These are phyloP conservation scores for Juglanconis sp. DNA, from an alignment of 2,329 filamentous ascomycete species.

Conservation along the genomic window DNA sequence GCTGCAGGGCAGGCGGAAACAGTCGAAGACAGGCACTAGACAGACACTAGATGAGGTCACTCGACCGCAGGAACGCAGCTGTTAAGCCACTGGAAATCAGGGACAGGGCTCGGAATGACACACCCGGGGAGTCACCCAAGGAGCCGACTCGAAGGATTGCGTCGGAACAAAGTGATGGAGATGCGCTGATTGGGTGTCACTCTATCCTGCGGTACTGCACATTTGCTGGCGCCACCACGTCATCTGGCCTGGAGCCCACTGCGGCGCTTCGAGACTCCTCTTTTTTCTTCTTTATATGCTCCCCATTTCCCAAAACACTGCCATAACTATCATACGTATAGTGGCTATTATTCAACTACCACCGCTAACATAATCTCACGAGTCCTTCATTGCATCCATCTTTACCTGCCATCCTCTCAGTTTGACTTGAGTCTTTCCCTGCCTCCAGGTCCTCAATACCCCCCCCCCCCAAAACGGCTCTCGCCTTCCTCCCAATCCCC, in stretches of 20 bases:
- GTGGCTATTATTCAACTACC: not conserved
- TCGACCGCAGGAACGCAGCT: not conserved
- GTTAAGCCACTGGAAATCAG: not conserved
- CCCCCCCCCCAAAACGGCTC: conserved; percentile 37
- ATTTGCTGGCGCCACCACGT: not conserved
- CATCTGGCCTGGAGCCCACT: not conserved
- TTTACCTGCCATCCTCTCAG: not conserved
- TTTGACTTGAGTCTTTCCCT: not conserved
- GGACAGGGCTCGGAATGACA: not conserved
- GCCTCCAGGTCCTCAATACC: not conserved
- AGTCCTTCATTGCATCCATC: not conserved
- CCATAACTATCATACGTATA: not conserved
- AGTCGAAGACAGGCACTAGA: not conserved
- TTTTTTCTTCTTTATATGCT: not conserved
- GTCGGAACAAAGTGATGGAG: not conserved
- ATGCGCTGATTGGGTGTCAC: not conserved
- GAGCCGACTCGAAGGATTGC: not conserved
- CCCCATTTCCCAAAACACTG: not conserved
- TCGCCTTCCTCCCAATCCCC: conserved; percentile 57
- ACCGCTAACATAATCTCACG: not conserved
- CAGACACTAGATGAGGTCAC: not conserved
- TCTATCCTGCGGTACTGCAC: not conserved
- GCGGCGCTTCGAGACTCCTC: not conserved
- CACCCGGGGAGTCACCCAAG: not conserved
- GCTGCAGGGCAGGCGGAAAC: not conserved